phyloP scores from a whole-genome alignment of 441 rosid genomes.

The Bocquillonia castaneifolia region DNA sequence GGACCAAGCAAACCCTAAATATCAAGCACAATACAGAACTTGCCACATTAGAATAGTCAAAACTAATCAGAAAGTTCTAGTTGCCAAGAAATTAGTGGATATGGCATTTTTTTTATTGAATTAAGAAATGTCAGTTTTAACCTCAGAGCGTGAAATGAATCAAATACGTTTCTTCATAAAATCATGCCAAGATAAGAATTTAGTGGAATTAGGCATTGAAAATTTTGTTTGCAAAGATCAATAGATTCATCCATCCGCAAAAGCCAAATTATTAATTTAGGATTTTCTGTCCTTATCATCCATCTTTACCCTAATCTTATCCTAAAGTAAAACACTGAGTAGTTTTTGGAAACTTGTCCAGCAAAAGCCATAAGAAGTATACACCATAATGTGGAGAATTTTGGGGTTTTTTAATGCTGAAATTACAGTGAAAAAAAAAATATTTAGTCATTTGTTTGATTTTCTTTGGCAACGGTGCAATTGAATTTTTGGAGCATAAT shows the following conservation, averaged over 20 bases:
- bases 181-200: slow-evolving; percentile 4
- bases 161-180: slow-evolving; percentile 7
- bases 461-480: not conserved
- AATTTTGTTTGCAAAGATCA: too few relatives aligned
- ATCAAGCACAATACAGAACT: not conserved
- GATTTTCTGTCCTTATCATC: slow-evolving; percentile 19
- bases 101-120: not conserved
- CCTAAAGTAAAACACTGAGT: not conserved
- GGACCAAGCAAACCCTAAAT: not conserved
- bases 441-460: too few relatives aligned
- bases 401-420: not conserved
- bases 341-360: slow-evolving; percentile 7
- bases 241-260: too few relatives aligned
- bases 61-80: not conserved
- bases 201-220: slow-evolving; percentile 24
- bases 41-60: not conserved
- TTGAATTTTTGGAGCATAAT: too few relatives aligned
- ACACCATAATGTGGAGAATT: not conserved
- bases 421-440: not conserved
- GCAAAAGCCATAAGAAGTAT: not conserved
- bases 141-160: slow-evolving; percentile 24
- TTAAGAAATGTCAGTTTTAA: not conserved
- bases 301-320: slow-evolving; percentile 18
- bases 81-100: slow-evolving; percentile 8
- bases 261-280: slow-evolving; percentile 1